phyloP scores from a whole-genome alignment of 2,329 filamentous ascomycete species.

The Clonostachys chloroleuca region DNA sequence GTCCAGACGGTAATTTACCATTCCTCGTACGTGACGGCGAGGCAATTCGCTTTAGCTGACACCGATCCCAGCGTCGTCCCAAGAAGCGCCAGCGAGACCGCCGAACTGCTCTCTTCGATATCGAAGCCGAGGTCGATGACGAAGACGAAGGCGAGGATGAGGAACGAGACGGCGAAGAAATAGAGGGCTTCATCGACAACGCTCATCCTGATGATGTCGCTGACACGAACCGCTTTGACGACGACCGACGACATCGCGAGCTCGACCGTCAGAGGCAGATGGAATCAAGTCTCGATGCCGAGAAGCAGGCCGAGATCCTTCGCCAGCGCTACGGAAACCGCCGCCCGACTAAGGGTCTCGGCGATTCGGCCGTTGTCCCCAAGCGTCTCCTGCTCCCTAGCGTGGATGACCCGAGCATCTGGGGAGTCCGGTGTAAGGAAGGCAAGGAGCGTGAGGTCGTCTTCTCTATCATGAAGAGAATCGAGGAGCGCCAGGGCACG shows the following conservation, averaged over 20 bases:
- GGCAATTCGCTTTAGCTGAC: conserved; percentile 1
- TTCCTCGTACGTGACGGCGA: neutral
- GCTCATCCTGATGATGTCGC: conserved; percentile 87
- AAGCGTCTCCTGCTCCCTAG: conserved; percentile 85
- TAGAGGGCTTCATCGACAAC: conserved; percentile 81
- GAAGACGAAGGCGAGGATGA: conserved; percentile 86
- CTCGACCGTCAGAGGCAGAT: conserved; percentile 89
- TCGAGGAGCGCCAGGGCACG: conserved; percentile 73
- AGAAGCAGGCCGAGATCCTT: conserved; percentile 84
- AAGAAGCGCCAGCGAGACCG: conserved; percentile 76
- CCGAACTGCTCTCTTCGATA: conserved; percentile 89
- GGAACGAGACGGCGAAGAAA: conserved; percentile 81
- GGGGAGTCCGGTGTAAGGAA: conserved; percentile 87
- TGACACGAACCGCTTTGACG: conserved; percentile 74
- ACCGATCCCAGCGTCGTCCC: conserved; percentile 51
- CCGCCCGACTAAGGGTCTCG: conserved; percentile 57
- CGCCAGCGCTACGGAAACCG: conserved; percentile 85
- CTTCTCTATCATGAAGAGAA: conserved; percentile 80
- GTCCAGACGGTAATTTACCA: conserved; percentile 55
- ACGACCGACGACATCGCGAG: conserved; percentile 90
- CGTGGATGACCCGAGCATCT: conserved; percentile 94
- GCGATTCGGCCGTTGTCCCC: conserved; percentile 73
- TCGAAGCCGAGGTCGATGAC: conserved; percentile 96
- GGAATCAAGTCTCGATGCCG: conserved; percentile 83
- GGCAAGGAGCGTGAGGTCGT: conserved; percentile 94